These are phyloP conservation scores for Rhizophora mangle DNA, from an alignment of 345 rosid species.

Conservation along the genomic window DNA sequence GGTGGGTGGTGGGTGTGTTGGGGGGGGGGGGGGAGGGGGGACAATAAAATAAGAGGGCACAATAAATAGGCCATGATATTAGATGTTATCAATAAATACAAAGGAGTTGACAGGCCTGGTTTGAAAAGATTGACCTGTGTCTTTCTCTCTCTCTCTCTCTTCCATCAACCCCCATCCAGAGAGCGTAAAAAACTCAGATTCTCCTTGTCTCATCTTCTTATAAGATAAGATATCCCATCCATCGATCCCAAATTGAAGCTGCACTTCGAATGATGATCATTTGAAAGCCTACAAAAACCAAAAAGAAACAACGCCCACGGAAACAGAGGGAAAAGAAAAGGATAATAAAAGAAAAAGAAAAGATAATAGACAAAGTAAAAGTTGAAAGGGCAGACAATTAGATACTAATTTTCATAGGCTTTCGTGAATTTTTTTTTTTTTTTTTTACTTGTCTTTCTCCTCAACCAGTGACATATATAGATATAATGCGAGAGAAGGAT, in stretches of 20 bases:
- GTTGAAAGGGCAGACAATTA: constrained; percentile 5
- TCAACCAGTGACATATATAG: constrained; percentile 19
- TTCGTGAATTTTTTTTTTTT: constrained; percentile 19
- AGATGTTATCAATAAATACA: constrained; percentile 46
- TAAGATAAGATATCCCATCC: constrained; percentile 21
- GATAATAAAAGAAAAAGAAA: constrained; percentile 16
- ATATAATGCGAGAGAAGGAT: constrained; percentile 5
- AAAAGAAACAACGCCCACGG: constrained; percentile 7
- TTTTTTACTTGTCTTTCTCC: constrained; percentile 14
- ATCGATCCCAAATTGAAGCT: constrained; percentile 28
- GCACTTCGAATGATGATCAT: constrained; percentile 35
- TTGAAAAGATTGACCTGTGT: constrained; percentile 62
- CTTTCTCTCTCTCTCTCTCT: constrained; percentile 19
- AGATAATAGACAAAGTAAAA: constrained; percentile 6
- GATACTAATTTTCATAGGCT: constrained; percentile 25
- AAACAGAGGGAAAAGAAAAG: neutral
- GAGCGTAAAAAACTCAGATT: constrained; percentile 39
- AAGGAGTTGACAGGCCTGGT: constrained; percentile 55
- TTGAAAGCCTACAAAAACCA: constrained; percentile 39
- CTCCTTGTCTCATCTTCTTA: constrained; percentile 45
- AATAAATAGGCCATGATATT: constrained; percentile 40
- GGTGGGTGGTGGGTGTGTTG: constrained; percentile 24
- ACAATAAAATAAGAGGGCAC: constrained; percentile 41
- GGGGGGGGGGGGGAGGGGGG: constrained; percentile 43
- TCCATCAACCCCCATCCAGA: constrained; percentile 14